Base-by-base conservation (phyloP, 2,329 filamentous ascomycete genomes). In the Tricladium varicosporioides region DNA sequence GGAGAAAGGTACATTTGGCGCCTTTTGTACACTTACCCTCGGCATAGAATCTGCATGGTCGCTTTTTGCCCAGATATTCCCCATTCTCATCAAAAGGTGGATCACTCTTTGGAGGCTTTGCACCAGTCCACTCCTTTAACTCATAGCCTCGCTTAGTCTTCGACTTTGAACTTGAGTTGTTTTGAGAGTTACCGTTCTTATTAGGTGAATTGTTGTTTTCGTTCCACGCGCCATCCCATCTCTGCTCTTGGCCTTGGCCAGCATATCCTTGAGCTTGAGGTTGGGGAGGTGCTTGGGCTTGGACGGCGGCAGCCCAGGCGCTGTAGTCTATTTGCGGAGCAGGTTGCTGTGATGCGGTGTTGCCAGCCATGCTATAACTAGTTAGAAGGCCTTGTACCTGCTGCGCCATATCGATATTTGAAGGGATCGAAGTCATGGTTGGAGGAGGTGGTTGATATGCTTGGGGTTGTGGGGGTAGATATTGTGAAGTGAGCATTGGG, bases 1-100 rank as follows among this genome's bases (percentile, higher is more conserved):
- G 88, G 55, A 87, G 80, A 71, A 87, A 91, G 1, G 87, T 90
- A 74, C 88, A 91, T 66, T 85, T 84, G 36, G 87, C 85, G 18
- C 88, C 88, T 69, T 89, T 86, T 5, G 82, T 83, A 72, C 88
- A 91, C 68, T 85, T 86, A 13, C 87, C 87, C 68, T 88, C 82
- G 57, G 82, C 79, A 77, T 79, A 91, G 70, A 89, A 91, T 16
- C 80, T 80, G 70, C 88, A 91, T 5, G 86, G 79, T 67, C 88
- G 85, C 45, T 86, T 88, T 54, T 85, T 83, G 78, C 80, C 66
- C 57, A 68, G 70, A 51, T 72, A 71, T 65, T 87, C 64, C 31
- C 67, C 67, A 49, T 66, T 66, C 42, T 67, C 65, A 40, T 68
- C 67, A 33, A 70, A 64, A 13, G 58, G 40, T 1, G 53, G 32